phyloP scores from a whole-genome alignment of 306 rosid species.

The Lagenaria siceraria region DNA sequence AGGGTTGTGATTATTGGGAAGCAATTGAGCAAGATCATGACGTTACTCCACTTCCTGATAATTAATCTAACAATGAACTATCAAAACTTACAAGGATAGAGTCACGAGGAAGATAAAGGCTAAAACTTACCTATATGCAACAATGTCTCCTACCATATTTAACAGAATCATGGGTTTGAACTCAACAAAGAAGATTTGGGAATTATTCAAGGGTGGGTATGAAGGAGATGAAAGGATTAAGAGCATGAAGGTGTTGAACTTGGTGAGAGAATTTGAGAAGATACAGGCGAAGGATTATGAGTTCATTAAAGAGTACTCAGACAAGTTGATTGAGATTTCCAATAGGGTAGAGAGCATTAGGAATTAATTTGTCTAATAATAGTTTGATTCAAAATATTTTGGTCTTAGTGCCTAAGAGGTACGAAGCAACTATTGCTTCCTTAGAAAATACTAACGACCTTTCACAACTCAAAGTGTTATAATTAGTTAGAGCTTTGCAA shows the following conservation, averaged over 20 bases:
- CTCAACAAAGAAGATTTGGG: neutral
- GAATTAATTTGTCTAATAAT: too few relatives aligned
- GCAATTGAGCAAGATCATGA: neutral
- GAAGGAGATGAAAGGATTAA: neutral
- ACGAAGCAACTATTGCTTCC: neutral
- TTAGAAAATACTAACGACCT: slow-evolving; percentile 1
- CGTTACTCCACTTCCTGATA: neutral
- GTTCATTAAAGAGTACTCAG: neutral
- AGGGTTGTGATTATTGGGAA: too few relatives aligned
- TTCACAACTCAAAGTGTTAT: neutral
- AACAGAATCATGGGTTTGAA: neutral
- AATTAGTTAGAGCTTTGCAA: neutral
- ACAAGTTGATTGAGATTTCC: neutral
- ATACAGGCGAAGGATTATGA: too few relatives aligned
- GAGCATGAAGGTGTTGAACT: neutral
- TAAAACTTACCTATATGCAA: neutral
- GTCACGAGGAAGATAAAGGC: neutral
- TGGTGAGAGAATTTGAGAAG: neutral
- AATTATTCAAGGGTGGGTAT: neutral
- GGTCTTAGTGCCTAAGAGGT: too few relatives aligned
- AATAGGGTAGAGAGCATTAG: neutral
- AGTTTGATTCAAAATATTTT: too few relatives aligned
- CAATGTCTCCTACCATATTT: neutral
- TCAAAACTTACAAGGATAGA: neutral
- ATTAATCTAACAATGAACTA: neutral